A percentile compares a stretch with the other conserved stretches of the same genome.
phyloP scores from a whole-genome alignment of 2,329 filamentous ascomycete species.

The Neoarthrinium moseri region DNA sequence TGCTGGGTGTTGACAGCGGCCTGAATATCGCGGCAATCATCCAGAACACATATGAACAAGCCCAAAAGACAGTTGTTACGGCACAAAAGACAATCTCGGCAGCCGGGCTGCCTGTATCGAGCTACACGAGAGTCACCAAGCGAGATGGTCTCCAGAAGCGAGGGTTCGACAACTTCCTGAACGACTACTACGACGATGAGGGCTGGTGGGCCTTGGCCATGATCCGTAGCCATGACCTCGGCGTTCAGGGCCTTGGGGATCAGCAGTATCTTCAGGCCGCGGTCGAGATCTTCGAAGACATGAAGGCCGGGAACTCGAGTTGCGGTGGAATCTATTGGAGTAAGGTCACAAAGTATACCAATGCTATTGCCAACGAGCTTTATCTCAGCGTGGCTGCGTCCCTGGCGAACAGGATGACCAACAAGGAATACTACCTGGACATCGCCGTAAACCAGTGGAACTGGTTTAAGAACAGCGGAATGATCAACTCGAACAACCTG shows the following conservation, averaged over 20 bases:
- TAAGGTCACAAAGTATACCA: slow-evolving; percentile 49
- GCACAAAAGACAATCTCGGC: slow-evolving; percentile 22
- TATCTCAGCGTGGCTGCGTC: slow-evolving; percentile 51
- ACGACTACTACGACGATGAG: slow-evolving; percentile 60
- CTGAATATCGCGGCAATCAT: slow-evolving; percentile 26
- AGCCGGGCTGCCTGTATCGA: slow-evolving; percentile 23
- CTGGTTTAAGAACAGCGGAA: slow-evolving; percentile 49
- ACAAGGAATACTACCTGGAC: slow-evolving; percentile 39
- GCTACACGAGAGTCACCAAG: slow-evolving; percentile 22
- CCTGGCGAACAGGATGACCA: slow-evolving; percentile 46
- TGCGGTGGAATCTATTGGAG: slow-evolving; percentile 58
- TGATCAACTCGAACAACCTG: slow-evolving; percentile 48
- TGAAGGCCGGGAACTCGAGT: slow-evolving; percentile 42
- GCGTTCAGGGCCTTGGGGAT: slow-evolving; percentile 27
- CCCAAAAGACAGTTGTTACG: slow-evolving; percentile 24
- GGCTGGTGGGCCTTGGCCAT: slow-evolving; percentile 62
- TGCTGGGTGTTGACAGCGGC: slow-evolving; percentile 12
- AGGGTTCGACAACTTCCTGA: slow-evolving; percentile 47
- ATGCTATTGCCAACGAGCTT: slow-evolving; percentile 55
- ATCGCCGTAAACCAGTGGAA: slow-evolving; percentile 48
- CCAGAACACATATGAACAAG: slow-evolving; percentile 23
- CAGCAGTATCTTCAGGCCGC: slow-evolving; percentile 46
- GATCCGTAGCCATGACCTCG: slow-evolving; percentile 52
- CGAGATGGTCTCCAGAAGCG: slow-evolving; percentile 20
- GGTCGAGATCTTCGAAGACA: slow-evolving; percentile 49